Percentiles rank a stretch among this genome's conserved stretches.
Conservation (phyloP, 2,329 filamentous ascomycete genomes). For the Metarhizium rileyi region DNA sequence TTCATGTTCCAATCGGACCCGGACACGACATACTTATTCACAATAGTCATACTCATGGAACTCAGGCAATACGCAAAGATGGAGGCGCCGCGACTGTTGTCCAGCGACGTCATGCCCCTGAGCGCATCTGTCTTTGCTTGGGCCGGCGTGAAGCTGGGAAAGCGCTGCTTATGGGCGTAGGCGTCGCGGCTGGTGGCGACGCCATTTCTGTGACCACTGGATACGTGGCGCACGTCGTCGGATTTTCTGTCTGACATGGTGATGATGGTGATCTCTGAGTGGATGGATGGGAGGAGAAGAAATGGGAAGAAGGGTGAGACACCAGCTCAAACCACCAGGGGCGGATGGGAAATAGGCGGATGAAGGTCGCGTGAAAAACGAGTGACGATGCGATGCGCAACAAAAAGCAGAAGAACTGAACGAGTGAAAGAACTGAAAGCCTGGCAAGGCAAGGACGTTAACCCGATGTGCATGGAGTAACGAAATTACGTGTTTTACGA, state of each 20-base stretch:
- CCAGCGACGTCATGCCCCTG: constrained; percentile 25
- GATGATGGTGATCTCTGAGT: neutral
- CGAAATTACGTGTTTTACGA: no score
- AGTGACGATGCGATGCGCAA: no score
- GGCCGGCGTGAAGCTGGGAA: constrained; percentile 4
- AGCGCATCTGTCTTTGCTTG: constrained; percentile 6
- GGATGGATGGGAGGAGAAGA: neutral
- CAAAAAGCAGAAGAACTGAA: no score
- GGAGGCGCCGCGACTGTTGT: constrained; percentile 70
- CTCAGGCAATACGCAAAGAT: constrained; percentile 86
- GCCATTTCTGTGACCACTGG: neutral
- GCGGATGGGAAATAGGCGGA: neutral
- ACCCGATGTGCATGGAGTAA: no score
- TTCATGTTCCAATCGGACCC: constrained; percentile 89
- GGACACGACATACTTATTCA: constrained; percentile 97
- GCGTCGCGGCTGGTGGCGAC: neutral
- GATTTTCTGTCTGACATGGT: constrained; percentile 7
- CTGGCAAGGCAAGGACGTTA: no score
- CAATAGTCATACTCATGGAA: constrained; percentile 98
- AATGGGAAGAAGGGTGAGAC: no score
- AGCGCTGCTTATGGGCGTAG: neutral
- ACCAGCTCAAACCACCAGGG: no score
- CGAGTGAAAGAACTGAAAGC: no score
- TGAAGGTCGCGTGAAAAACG: no score
- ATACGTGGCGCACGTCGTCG: constrained; percentile 2